Evolutionary conservation across 2,329 filamentous ascomycete genomes (phyloP).

Genomic region (Xylaria digitata): DNA sequence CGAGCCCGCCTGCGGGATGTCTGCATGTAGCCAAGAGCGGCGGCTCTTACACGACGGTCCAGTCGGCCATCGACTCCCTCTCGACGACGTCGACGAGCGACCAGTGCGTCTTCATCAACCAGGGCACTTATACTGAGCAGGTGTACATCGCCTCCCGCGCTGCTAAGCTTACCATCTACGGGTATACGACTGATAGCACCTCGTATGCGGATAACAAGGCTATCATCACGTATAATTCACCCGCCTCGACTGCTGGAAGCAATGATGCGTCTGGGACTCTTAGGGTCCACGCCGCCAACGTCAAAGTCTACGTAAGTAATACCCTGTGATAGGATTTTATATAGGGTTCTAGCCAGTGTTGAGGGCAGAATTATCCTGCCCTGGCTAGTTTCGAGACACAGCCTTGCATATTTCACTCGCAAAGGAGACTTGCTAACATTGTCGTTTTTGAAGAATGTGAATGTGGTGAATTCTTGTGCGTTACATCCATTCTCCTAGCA

Average conservation of each 20-base stretch:
- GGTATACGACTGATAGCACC: slow-evolving; percentile 65
- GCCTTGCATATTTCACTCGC: background rate
- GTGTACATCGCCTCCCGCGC: slow-evolving; percentile 63
- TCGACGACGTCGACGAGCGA: slow-evolving; percentile 60
- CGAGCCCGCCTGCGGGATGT: slow-evolving; percentile 59
- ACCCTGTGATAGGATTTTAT: background rate
- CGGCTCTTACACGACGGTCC: slow-evolving; percentile 56
- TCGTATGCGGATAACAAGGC: slow-evolving; percentile 68
- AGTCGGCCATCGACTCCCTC: slow-evolving; percentile 68
- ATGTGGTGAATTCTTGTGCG: slow-evolving; percentile 57
- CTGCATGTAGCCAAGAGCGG: slow-evolving; percentile 59
- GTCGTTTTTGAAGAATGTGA: slow-evolving; percentile 59
- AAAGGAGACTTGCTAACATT: slow-evolving; percentile 21
- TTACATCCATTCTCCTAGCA: background rate
- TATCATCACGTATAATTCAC: slow-evolving; percentile 59
- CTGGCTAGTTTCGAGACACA: background rate
- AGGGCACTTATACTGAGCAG: slow-evolving; percentile 71
- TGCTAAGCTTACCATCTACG: slow-evolving; percentile 65
- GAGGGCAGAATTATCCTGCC: background rate
- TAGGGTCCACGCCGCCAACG: slow-evolving; percentile 58
- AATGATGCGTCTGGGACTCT: slow-evolving; percentile 66
- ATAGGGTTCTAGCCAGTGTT: background rate
- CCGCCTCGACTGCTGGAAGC: slow-evolving; percentile 59
- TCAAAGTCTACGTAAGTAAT: slow-evolving; percentile 63
- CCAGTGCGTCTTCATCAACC: slow-evolving; percentile 70